Percentiles rank a stretch among this genome's conserved stretches.
phyloP scores from a whole-genome alignment of 192 early-diverging fungal genomes.

The Chytriomyces sp. region DNA sequence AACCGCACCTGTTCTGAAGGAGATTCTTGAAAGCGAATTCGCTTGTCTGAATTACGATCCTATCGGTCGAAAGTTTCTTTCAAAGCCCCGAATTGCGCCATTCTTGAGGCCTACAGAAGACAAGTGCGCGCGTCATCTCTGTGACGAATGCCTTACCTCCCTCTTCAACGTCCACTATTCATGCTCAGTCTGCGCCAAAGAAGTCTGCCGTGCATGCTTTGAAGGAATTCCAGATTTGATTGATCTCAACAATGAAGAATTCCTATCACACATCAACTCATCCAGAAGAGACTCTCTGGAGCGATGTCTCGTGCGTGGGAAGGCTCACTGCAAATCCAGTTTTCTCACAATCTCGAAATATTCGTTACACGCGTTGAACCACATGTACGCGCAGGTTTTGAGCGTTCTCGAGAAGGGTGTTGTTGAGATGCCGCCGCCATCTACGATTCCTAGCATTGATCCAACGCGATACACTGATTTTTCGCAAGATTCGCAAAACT shows the following conservation, averaged over 20 bases:
- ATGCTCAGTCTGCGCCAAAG: slow-evolving; percentile 47
- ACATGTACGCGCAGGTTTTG: too few relatives aligned
- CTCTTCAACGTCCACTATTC: slow-evolving; percentile 49
- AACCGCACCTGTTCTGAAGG: slow-evolving; percentile 4
- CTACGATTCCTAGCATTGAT: too few relatives aligned
- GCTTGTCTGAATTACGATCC: background rate
- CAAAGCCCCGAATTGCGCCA: background rate
- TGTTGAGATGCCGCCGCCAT: too few relatives aligned
- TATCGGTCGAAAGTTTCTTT: background rate
- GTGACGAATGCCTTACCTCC: slow-evolving; percentile 57
- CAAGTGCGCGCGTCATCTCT: slow-evolving; percentile 43
- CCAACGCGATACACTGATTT: background rate
- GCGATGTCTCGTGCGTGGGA: too few relatives aligned
- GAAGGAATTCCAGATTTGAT: background rate
- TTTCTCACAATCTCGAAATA: too few relatives aligned
- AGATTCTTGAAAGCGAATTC: slow-evolving; percentile 8
- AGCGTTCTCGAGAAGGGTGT: too few relatives aligned
- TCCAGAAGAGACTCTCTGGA: too few relatives aligned
- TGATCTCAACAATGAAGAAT: too few relatives aligned
- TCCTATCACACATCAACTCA: too few relatives aligned
- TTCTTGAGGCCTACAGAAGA: background rate
- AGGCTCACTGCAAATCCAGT: too few relatives aligned
- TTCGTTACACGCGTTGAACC: too few relatives aligned
- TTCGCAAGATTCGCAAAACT: slow-evolving; percentile 6
- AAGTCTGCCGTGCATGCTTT: slow-evolving; percentile 56